Evolutionary conservation across 179 eudicot species (phyloP).

Genomic region (Gypsophila paniculata): DNA sequence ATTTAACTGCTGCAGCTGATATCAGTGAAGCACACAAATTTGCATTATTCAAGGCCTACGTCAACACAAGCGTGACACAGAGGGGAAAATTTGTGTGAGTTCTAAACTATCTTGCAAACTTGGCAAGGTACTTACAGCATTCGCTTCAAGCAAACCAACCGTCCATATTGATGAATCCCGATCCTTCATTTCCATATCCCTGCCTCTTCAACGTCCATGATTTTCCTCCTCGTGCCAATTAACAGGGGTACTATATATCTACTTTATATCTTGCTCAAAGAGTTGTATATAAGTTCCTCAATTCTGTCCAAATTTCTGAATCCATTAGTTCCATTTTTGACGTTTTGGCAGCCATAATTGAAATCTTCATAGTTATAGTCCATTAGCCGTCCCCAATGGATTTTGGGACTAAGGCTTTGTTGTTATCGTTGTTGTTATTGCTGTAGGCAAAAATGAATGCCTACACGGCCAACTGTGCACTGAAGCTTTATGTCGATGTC

Average conservation of each 20-base stretch:
- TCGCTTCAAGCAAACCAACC: background rate
- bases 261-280: background rate
- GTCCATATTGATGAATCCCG: background rate
- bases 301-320: background rate
- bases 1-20: background rate
- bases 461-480: background rate
- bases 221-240: background rate
- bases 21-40: background rate
- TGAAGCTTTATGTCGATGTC: background rate
- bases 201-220: background rate
- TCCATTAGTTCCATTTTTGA: background rate
- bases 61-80: background rate
- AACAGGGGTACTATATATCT: background rate
- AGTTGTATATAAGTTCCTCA: background rate
- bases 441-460: background rate
- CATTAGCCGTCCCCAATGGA: too few relatives aligned
- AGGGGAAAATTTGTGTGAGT: background rate
- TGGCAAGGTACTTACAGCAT: conserved; percentile 10
- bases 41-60: background rate
- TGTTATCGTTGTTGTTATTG: too few relatives aligned
- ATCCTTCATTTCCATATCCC: background rate
- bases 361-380: background rate
- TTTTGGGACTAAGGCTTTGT: too few relatives aligned
- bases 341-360: background rate
- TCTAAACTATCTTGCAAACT: conserved; percentile 7